Percentiles rank a stretch among this genome's conserved stretches.
Conservation (phyloP, 805 yeast species). For the Wickerhamomyces subpelliculosus region DNA sequence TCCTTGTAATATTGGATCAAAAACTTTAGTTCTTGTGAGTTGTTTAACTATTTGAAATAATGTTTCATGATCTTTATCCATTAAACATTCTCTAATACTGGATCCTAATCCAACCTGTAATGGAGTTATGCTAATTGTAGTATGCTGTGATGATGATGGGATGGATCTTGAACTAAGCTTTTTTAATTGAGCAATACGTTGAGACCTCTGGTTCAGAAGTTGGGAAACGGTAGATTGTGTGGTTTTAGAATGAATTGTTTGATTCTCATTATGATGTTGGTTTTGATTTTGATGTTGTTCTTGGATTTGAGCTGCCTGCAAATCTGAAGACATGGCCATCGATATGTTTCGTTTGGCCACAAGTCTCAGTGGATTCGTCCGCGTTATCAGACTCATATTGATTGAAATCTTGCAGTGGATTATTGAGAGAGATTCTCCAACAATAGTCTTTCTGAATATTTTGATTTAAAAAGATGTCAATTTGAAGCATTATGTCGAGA, state of each 20-base stretch:
- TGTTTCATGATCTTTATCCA: too few species aligned
- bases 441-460: too few species aligned
- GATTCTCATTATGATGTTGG: not conserved
- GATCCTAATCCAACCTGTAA: slow-evolving; percentile 1
- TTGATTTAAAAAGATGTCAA: too few species aligned
- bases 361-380: not conserved
- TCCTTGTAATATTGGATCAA: not conserved
- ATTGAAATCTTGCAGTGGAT: not conserved
- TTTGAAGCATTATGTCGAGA: too few species aligned
- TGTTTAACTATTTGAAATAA: not conserved
- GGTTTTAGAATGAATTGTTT: not conserved
- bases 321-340: not conserved
- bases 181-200: too few species aligned
- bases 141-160: too few species aligned
- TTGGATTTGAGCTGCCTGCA: not conserved
- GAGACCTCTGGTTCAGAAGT: not conserved
- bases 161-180: too few species aligned
- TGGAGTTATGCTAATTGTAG: too few species aligned
- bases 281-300: not conserved
- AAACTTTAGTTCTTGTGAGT: not conserved
- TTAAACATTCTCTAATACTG: not conserved
- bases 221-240: not conserved
- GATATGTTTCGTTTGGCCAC: slow-evolving; percentile 2
- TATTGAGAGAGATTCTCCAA: too few species aligned
- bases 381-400: not conserved